phyloP scores from a whole-genome alignment of 192 early-diverging fungal species.

The Spizellomyces punctatus region DNA sequence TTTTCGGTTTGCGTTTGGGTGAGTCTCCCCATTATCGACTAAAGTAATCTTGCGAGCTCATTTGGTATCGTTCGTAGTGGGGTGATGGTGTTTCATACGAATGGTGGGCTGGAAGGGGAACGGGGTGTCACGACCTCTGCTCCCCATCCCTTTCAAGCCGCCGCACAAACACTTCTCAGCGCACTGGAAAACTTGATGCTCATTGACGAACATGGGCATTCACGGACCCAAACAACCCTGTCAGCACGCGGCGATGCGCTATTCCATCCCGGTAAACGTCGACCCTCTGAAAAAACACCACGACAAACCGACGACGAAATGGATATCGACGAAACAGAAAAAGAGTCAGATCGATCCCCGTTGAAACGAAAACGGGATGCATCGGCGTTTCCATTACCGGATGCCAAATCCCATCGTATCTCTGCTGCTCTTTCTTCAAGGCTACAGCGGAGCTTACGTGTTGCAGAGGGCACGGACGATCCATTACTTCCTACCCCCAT shows the following conservation, averaged over 20 bases:
- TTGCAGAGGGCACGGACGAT: slow-evolving; percentile 2
- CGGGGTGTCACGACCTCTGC: too few species aligned
- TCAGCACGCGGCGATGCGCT: neutral
- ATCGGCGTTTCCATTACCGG: slow-evolving; percentile 11
- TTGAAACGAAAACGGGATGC: slow-evolving; percentile 26
- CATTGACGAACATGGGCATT: slow-evolving; percentile 13
- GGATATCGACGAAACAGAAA: neutral
- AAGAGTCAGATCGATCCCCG: slow-evolving; percentile 1
- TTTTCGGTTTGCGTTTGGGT: too few species aligned
- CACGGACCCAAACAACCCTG: neutral
- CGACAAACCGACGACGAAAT: neutral
- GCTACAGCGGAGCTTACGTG: slow-evolving; percentile 14
- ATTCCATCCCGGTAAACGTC: neutral
- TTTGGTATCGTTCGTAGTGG: too few species aligned
- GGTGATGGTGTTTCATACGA: too few species aligned
- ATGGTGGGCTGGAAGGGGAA: too few species aligned
- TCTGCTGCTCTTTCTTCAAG: slow-evolving; percentile 22
- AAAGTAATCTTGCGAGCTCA: too few species aligned
- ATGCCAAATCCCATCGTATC: slow-evolving; percentile 26
- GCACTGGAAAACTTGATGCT: slow-evolving; percentile 27
- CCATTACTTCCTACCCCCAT: too few species aligned
- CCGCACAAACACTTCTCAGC: slow-evolving; percentile 14
- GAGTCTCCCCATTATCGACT: too few species aligned
- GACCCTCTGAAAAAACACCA: neutral
- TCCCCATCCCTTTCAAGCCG: slow-evolving; percentile 8